Conservation (phyloP, 2,329 filamentous ascomycete genomes). For the Albifimbria verrucaria region DNA sequence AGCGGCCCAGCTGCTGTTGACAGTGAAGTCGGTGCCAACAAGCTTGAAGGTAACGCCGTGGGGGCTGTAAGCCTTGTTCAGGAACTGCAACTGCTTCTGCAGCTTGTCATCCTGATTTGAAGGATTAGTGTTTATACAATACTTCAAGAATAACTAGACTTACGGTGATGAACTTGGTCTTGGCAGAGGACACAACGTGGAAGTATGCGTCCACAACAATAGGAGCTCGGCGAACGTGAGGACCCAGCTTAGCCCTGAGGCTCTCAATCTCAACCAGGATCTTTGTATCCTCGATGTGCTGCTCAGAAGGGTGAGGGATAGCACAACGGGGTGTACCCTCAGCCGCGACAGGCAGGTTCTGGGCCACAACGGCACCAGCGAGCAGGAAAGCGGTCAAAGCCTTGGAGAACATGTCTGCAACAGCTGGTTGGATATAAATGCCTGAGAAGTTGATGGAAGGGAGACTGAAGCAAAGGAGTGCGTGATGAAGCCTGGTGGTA, state of each 20-base stretch:
- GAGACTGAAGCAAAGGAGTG: background rate
- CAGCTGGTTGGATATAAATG: background rate
- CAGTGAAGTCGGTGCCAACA: slow-evolving; percentile 38
- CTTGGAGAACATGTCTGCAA: background rate
- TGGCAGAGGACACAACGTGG: slow-evolving; percentile 26
- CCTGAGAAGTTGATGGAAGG: background rate
- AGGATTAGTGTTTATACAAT: background rate
- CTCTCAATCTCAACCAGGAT: background rate
- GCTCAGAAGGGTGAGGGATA: background rate
- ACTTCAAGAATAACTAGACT: background rate
- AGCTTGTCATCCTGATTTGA: slow-evolving; percentile 29
- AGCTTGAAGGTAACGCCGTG: slow-evolving; percentile 43
- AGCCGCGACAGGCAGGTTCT: background rate
- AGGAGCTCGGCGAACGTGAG: background rate
- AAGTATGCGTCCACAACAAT: slow-evolving; percentile 19
- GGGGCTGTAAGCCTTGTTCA: slow-evolving; percentile 42
- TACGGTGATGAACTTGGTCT: slow-evolving; percentile 33
- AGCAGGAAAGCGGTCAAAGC: background rate
- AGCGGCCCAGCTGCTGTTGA: slow-evolving; percentile 44
- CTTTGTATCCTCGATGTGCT: background rate
- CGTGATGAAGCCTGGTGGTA: background rate
- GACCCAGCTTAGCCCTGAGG: background rate
- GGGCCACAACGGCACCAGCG: background rate
- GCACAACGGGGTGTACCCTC: background rate
- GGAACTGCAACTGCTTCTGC: slow-evolving; percentile 36